Conservation (phyloP, 169 alveolate genomes). For the Cyclospora cayetanensis region DNA sequence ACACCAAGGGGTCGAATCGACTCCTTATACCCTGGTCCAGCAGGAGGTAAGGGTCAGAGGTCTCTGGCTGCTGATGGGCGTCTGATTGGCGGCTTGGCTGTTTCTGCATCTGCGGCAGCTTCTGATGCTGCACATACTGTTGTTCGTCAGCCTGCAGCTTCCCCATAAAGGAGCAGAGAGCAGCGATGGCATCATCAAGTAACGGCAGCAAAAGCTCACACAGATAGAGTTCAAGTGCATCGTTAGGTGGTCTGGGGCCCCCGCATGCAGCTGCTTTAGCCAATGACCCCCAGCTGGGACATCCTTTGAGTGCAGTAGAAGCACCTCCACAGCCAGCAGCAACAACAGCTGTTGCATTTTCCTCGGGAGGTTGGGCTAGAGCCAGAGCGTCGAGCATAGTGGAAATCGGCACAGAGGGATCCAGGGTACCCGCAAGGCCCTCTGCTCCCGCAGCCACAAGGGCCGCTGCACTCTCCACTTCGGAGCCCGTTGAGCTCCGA, state of each 20-base stretch:
- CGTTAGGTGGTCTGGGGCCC: not conserved
- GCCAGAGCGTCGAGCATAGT: not conserved
- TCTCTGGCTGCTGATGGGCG: not conserved
- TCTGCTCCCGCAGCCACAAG: slow-evolving; percentile 48
- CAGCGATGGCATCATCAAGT: slow-evolving; percentile 36
- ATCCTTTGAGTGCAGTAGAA: not conserved
- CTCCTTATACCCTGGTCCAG: slow-evolving; percentile 10
- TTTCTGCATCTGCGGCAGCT: slow-evolving; percentile 16
- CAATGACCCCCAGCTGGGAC: slow-evolving; percentile 24
- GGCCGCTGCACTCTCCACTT: slow-evolving; percentile 43
- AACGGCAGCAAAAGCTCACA: slow-evolving; percentile 48
- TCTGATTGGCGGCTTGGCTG: not conserved
- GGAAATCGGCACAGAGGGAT: slow-evolving; percentile 6
- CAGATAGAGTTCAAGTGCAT: slow-evolving; percentile 34
- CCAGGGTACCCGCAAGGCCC: slow-evolving; percentile 26
- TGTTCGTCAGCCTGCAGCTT: slow-evolving; percentile 41
- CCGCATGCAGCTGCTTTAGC: not conserved
- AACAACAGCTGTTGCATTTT: not conserved
- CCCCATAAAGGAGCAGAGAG: slow-evolving; percentile 19
- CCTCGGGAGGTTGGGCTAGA: not conserved
- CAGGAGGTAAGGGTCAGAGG: not conserved
- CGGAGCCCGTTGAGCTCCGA: too few relatives aligned
- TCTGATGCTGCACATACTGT: slow-evolving; percentile 15
- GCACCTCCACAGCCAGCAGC: not conserved
- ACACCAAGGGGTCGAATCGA: slow-evolving; percentile 43